These are phyloP conservation scores for Bonia amplexicaulis DNA, from an alignment of 176 grass and related monocot species.

Conservation along the genomic window DNA sequence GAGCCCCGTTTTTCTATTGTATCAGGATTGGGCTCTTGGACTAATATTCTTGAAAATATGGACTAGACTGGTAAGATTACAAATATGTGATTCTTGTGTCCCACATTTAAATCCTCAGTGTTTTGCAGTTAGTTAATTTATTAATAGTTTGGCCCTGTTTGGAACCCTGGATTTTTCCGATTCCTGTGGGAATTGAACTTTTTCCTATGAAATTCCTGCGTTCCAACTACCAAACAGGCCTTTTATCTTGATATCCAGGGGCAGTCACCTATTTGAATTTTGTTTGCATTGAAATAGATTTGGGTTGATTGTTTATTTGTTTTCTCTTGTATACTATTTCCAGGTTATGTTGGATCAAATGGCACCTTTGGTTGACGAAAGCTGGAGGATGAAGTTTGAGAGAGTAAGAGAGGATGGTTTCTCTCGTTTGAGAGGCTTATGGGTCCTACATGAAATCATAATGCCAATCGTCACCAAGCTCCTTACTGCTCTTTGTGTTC, in stretches of 20 bases:
- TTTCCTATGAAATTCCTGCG: background rate
- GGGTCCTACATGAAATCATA: constrained; percentile 89
- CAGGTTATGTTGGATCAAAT: constrained; percentile 98
- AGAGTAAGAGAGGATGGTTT: constrained; percentile 93
- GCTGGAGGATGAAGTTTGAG: constrained; percentile 89
- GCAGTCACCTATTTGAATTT: background rate
- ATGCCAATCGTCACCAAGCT: constrained; percentile 81
- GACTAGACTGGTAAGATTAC: constrained; percentile 73
- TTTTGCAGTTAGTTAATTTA: background rate
- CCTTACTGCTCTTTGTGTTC: constrained; percentile 78
- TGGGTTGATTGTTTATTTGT: background rate
- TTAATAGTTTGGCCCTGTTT: background rate
- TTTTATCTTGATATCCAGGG: background rate
- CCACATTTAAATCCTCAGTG: background rate
- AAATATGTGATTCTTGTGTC: background rate
- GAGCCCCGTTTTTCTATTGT: constrained; percentile 90
- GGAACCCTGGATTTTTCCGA: background rate
- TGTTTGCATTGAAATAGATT: background rate
- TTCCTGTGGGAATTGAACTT: background rate
- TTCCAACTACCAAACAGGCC: background rate
- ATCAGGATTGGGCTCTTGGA: constrained; percentile 98
- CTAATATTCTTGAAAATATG: constrained; percentile 98
- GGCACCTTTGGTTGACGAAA: constrained; percentile 87
- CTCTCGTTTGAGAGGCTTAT: constrained; percentile 78
- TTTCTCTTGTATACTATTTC: background rate